Evolutionary conservation across 2,329 filamentous ascomycete genomes (phyloP).

Genomic region (Botryotinia globosa): DNA sequence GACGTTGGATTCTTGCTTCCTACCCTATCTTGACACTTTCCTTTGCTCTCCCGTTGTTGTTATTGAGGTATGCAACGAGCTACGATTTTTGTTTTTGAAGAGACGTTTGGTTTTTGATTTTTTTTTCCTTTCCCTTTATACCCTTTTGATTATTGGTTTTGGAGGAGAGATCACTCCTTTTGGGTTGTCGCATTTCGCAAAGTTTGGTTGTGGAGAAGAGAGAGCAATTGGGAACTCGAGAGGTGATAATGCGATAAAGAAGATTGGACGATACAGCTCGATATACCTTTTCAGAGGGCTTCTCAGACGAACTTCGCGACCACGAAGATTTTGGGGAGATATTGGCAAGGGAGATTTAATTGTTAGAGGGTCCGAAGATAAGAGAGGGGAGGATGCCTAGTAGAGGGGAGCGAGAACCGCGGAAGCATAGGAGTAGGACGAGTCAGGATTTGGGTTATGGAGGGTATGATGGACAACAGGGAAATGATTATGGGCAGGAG

Average conservation of each 20-base stretch:
- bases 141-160: background rate
- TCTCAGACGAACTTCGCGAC: background rate
- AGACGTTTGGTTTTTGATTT: background rate
- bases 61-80: background rate
- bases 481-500: background rate
- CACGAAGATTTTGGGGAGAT: background rate
- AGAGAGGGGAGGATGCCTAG: constrained; percentile 12
- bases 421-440: constrained; percentile 11
- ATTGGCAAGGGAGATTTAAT: background rate
- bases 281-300: background rate
- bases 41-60: background rate
- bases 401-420: constrained; percentile 6
- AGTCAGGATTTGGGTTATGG: constrained; percentile 14
- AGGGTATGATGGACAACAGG: background rate
- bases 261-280: background rate
- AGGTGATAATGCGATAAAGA: constrained; percentile 16
- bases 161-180: background rate
- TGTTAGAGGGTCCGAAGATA: background rate
- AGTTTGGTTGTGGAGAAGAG: background rate
- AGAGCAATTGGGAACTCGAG: background rate
- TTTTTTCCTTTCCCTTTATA: background rate
- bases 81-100: background rate
- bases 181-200: background rate
- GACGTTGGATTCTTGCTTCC: constrained; percentile 1
- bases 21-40: background rate